Evolutionary conservation across 257 asterid species (phyloP).

Genomic region (Leonotis leonurus): DNA sequence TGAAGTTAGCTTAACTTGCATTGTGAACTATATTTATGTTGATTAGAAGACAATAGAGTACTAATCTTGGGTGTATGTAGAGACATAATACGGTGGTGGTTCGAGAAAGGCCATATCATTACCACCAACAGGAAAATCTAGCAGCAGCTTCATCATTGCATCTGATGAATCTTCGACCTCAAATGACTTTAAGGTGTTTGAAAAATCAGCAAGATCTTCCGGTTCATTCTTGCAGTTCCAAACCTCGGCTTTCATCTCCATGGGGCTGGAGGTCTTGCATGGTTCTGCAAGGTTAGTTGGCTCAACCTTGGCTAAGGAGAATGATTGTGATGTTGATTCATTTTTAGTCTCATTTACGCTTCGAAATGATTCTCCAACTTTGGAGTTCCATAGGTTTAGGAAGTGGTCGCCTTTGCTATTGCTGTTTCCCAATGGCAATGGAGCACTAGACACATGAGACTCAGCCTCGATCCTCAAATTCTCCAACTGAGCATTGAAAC

Average conservation of each 20-base stretch:
- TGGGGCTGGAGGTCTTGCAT: constrained; percentile 22
- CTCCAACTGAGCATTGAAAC: constrained; percentile 39
- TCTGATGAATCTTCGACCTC: constrained; percentile 38
- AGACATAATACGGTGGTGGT: constrained; percentile 20
- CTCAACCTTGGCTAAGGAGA: constrained; percentile 39
- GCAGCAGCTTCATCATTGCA: constrained; percentile 27
- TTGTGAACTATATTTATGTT: neutral
- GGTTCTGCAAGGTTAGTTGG: neutral
- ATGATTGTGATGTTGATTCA: constrained; percentile 33
- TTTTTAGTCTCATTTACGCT: constrained; percentile 17
- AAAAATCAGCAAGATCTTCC: constrained; percentile 16
- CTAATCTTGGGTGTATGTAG: constrained; percentile 22
- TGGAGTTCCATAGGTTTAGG: constrained; percentile 51
- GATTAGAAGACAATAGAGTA: neutral
- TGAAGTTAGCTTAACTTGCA: neutral
- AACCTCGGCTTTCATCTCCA: constrained; percentile 5
- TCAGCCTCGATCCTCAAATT: constrained; percentile 31
- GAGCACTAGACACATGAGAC: constrained; percentile 23
- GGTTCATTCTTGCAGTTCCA: constrained; percentile 20
- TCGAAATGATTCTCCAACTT: constrained; percentile 52
- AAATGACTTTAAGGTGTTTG: constrained; percentile 25
- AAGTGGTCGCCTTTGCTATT: constrained; percentile 39
- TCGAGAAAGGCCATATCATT: constrained; percentile 41
- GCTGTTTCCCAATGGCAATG: constrained; percentile 1
- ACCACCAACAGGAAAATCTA: constrained; percentile 34